Percentiles rank a stretch among this genome's conserved stretches.
Conservation (phyloP, 1,284 basidiomycete species). For the Chondrostereum purpureum region DNA sequence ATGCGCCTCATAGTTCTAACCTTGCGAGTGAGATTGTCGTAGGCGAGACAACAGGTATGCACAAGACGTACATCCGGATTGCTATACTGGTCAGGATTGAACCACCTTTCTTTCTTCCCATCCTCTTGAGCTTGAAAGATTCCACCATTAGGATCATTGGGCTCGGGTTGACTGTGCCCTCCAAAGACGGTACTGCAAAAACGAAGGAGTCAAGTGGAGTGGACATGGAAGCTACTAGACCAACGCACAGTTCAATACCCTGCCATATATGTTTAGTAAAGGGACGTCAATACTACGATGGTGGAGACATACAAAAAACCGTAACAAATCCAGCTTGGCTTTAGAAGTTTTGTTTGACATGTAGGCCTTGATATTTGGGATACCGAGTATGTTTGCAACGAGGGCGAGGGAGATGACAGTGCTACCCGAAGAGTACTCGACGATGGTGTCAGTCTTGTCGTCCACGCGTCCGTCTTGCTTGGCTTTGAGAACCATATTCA, state of each 20-base stretch:
- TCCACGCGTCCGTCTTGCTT: conserved; percentile 17
- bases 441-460: conserved; percentile 17
- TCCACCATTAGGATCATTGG: too few relatives aligned
- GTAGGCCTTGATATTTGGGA: conserved; percentile 18
- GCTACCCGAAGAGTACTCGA: conserved; percentile 21
- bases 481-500: conserved; percentile 20
- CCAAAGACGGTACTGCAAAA: conserved; percentile 14
- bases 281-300: neutral
- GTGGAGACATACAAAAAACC: conserved; percentile 18
- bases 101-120: too few relatives aligned
- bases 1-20: too few relatives aligned
- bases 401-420: conserved; percentile 22
- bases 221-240: neutral
- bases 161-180: too few relatives aligned
- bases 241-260: conserved; percentile 6
- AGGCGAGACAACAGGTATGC: too few relatives aligned
- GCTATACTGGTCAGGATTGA: too few relatives aligned
- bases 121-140: too few relatives aligned
- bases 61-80: too few relatives aligned
- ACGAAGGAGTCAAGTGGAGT: too few relatives aligned
- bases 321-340: conserved; percentile 18
- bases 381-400: conserved; percentile 17
- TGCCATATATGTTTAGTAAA: neutral
- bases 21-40: too few relatives aligned
- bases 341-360: conserved; percentile 20